These are phyloP conservation scores for Fraxinus americana DNA, from an alignment of 257 asterid species.

Conservation along the genomic window DNA sequence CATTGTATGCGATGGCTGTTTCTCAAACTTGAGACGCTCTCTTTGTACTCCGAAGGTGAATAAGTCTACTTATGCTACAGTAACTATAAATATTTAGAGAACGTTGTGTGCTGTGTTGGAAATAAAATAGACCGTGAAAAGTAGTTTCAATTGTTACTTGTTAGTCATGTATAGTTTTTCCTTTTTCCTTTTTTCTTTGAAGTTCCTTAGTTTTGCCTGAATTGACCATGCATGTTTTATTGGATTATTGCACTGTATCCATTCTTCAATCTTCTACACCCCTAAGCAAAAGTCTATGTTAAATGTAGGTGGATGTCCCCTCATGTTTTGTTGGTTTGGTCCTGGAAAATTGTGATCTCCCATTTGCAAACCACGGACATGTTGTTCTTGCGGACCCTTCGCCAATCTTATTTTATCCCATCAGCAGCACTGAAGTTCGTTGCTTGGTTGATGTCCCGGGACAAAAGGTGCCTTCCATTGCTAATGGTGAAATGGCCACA, in stretches of 20 bases:
- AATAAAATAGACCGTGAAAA: neutral
- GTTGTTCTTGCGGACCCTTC: conserved; percentile 42
- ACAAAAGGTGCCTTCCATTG: conserved; percentile 40
- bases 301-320: conserved; percentile 35
- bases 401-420: conserved; percentile 37
- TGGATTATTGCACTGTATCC: neutral
- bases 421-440: conserved; percentile 38
- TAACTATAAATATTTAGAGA: neutral
- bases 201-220: neutral
- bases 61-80: neutral
- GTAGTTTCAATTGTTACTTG: neutral
- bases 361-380: conserved; percentile 37
- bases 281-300: neutral
- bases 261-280: neutral
- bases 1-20: conserved; percentile 47
- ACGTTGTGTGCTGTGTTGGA: neutral
- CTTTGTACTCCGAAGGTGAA: conserved; percentile 24
- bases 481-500: conserved; percentile 37
- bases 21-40: conserved; percentile 31
- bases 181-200: neutral
- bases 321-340: conserved; percentile 40
- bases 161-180: neutral
- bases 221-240: neutral
- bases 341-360: conserved; percentile 40
- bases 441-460: conserved; percentile 47